These are phyloP conservation scores for Mycena amicta DNA, from an alignment of 768 basidiomycete species.

Conservation along the genomic window DNA sequence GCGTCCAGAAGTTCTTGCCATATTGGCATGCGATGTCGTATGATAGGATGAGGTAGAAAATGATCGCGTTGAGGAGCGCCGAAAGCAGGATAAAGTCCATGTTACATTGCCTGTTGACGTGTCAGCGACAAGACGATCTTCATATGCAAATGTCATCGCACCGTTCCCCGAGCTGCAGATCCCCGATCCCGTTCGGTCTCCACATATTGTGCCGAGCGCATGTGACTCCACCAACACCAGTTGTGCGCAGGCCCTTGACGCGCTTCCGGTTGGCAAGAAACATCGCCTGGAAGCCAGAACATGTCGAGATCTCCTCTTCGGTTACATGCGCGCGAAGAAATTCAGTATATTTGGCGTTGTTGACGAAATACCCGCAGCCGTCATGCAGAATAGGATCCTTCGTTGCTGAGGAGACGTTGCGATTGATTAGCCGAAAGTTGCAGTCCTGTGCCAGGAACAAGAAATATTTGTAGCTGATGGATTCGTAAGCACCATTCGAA, in stretches of 20 bases:
- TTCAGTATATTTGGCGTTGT: background rate
- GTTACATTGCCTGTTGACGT: background rate
- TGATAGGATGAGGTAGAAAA: conserved; percentile 10
- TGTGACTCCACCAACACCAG: conserved; percentile 10
- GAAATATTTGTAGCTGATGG: background rate
- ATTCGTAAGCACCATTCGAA: background rate
- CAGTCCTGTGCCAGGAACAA: background rate
- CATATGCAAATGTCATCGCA: background rate
- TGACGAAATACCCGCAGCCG: background rate
- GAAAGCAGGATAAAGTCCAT: conserved; percentile 11
- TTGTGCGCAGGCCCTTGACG: conserved; percentile 8
- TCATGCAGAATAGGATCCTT: background rate
- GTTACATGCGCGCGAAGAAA: background rate
- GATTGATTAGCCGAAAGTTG: background rate
- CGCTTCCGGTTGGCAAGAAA: conserved; percentile 4
- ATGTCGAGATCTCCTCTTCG: conserved; percentile 14
- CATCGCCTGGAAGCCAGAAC: conserved; percentile 12
- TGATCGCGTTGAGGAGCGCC: background rate
- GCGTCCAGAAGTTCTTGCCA: conserved; percentile 12
- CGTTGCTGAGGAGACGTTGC: background rate
- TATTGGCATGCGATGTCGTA: conserved; percentile 30
- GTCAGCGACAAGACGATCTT: background rate
- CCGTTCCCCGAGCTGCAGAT: conserved; percentile 25
- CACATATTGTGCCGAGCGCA: conserved; percentile 19
- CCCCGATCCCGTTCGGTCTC: conserved; percentile 18